Base-by-base conservation (phyloP, 1,284 basidiomycete species). In the Moniliophthora roreri region DNA sequence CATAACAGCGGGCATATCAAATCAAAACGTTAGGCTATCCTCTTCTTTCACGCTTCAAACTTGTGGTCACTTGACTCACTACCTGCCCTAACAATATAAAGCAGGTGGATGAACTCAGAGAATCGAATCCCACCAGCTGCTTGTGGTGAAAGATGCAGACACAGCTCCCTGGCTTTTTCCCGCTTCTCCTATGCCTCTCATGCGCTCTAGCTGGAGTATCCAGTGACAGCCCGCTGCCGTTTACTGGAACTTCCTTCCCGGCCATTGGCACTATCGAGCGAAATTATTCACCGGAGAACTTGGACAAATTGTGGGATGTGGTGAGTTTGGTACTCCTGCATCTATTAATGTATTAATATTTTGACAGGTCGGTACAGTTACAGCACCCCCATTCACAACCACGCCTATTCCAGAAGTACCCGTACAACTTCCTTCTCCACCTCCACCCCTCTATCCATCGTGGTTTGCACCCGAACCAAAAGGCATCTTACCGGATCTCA, bases 301-400 rank as follows among this genome's bases (percentile, higher is more conserved):
- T 77, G 15, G 66, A 73, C 35, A 54, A 63, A 20, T 62, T 78
- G 4, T 79, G 77, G 77, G 67, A 70, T 57, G 60, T 79, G 2
- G 76, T 78, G 51, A 48, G 68, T 63, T 1, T 23, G 35, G 11
- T 21, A n/a, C n/a, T 46, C 7, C 23, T 28, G 9, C 32, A 41
- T 37, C 26, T 20, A 23, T 35, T 20, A 34, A 37, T 20, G 26
- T 18, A 32, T 35, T 16, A 9, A 7, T 21, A 34, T 4, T 32
- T 26, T 50, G 8, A 24, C 50, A 78, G 77, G 76, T 78, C 28
- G 77, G 76, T 1, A 67, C 71, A 10, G 72, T 78, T 23, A 63
- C 71, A 55, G 52, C 69, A 11, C 76, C 76, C 13, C 75, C 76
- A 20, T 74, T 78, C 58, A 77, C 76, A 1, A 78, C 76, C 0